Base-by-base conservation (phyloP, 2,329 filamentous ascomycete species). In the Septoria linicola region DNA sequence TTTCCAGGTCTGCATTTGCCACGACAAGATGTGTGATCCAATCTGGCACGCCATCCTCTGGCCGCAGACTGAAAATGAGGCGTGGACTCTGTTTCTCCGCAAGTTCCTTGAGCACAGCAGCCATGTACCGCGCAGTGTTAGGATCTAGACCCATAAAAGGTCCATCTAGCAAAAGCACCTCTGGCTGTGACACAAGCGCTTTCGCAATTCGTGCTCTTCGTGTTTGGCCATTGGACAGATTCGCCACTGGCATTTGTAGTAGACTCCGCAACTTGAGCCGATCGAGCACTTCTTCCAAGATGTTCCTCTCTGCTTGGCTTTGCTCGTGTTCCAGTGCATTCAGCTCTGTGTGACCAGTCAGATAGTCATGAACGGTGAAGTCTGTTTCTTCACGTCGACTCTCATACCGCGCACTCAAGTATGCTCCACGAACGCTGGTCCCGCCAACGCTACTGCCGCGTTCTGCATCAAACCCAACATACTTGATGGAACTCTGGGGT, bases 71-170 rank as follows among this genome's bases (percentile, higher is more conserved):
- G 31, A 97, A 72, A 2, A 97, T 75, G 19, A 97, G 73, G 25
- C 89, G 79, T 0, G 90, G 91, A 5, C 76, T 77, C 11, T 80
- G 80, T 41, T 77, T 79, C 52, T 80, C 76, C 0, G 89, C 87
- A 49, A 96, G 72, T 0, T 77, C 76, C 57, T 82, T 73, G 17
- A 96, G 73, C 40, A 97, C 75, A 0, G 79, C 77, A 34, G 87
- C 92, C 59, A 97, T 73, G 1, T 80, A 80, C 10, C 80, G 76
- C 10, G 88, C 80, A 0, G 90, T 95, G 4, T 84, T 85, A 11
- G 92, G 93, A 69, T 97, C 93, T 13, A 99, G 76, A 0, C 93
- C 92, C 88, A 96, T 95, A 66, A 96, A 96, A 1, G 93, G 92
- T 63, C 96, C 92, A 70, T 99, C 93, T 2, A 96, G 76, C 45